phyloP scores from a whole-genome alignment of 768 basidiomycete species.

The Amanita pseudoporphyria region DNA sequence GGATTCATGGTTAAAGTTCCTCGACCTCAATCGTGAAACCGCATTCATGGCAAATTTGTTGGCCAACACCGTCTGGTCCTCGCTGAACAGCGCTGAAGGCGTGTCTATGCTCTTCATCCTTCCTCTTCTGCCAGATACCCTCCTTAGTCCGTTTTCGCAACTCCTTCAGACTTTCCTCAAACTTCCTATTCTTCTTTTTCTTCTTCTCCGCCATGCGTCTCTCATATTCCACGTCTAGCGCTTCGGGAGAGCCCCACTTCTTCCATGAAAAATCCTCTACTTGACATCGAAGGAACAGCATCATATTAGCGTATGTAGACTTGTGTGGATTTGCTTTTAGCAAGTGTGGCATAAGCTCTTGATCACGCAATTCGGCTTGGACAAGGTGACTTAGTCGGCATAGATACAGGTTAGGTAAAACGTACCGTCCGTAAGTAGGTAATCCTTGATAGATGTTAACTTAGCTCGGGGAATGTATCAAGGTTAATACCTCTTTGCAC shows the following conservation, averaged over 20 bases:
- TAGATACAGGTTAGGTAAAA: slow-evolving; percentile 7
- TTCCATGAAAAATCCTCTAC: slow-evolving; percentile 96
- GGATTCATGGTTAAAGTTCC: slow-evolving; percentile 40
- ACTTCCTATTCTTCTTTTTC: slow-evolving; percentile 88
- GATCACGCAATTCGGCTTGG: slow-evolving; percentile 87
- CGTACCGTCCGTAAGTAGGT: slow-evolving; percentile 87
- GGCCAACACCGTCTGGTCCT: slow-evolving; percentile 41
- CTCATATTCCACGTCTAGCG: slow-evolving; percentile 81
- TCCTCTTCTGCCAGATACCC: slow-evolving; percentile 80
- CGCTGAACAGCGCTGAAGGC: slow-evolving; percentile 56
- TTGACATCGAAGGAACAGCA: slow-evolving; percentile 90
- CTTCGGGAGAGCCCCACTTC: slow-evolving; percentile 96
- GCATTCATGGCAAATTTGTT: slow-evolving; percentile 80
- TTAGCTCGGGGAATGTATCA: not conserved
- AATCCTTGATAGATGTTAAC: slow-evolving; percentile 51
- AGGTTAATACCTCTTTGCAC: slow-evolving; percentile 69
- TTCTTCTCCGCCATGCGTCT: slow-evolving; percentile 72
- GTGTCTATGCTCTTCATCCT: slow-evolving; percentile 86
- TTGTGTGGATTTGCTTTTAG: slow-evolving; percentile 93
- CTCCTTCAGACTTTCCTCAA: slow-evolving; percentile 83
- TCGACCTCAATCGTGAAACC: slow-evolving; percentile 91
- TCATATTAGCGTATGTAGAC: slow-evolving; percentile 97
- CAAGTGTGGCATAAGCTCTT: slow-evolving; percentile 86
- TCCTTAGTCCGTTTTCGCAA: slow-evolving; percentile 79
- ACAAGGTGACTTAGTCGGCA: slow-evolving; percentile 5